A percentile compares a stretch with the other conserved stretches of the same genome.
phyloP scores from a whole-genome alignment of 1,139 yeast species.

The Pichia sorboxylosa region DNA sequence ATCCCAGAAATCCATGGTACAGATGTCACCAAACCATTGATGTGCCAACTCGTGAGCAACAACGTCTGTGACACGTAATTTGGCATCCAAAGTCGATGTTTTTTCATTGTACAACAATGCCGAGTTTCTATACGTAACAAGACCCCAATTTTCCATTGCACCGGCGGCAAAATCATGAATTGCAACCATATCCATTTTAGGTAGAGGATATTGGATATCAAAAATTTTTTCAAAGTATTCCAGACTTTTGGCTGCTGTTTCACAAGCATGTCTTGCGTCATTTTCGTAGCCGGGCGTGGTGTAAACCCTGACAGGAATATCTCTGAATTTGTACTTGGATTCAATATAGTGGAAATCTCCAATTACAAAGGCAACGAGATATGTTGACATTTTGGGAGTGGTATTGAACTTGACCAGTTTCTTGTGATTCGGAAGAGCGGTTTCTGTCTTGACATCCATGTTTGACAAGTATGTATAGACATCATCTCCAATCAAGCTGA shows the following conservation, averaged over 20 bases:
- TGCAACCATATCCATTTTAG: slow-evolving; percentile 49
- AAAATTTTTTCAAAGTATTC: slow-evolving; percentile 42
- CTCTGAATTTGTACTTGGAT: slow-evolving; percentile 29
- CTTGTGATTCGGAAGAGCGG: slow-evolving; percentile 29
- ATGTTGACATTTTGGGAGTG: slow-evolving; percentile 48
- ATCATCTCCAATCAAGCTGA: slow-evolving; percentile 51
- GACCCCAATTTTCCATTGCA: slow-evolving; percentile 57
- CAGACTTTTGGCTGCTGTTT: slow-evolving; percentile 42
- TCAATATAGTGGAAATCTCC: slow-evolving; percentile 49
- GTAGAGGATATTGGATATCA: slow-evolving; percentile 47
- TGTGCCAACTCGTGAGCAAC: slow-evolving; percentile 54
- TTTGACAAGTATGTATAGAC: slow-evolving; percentile 65
- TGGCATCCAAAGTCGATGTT: slow-evolving; percentile 33
- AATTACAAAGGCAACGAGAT: slow-evolving; percentile 46
- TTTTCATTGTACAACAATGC: slow-evolving; percentile 40
- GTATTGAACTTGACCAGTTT: slow-evolving; percentile 38
- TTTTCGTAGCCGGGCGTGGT: slow-evolving; percentile 45
- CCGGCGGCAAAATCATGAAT: slow-evolving; percentile 49
- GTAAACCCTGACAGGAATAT: slow-evolving; percentile 46
- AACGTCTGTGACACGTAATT: slow-evolving; percentile 46
- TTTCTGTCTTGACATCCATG: slow-evolving; percentile 52
- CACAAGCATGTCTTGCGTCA: slow-evolving; percentile 40
- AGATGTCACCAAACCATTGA: slow-evolving; percentile 56
- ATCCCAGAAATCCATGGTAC: slow-evolving; percentile 58
- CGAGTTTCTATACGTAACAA: slow-evolving; percentile 44